Conservation (phyloP, 1,139 yeast species). For the Magnusiomyces ingens region DNA sequence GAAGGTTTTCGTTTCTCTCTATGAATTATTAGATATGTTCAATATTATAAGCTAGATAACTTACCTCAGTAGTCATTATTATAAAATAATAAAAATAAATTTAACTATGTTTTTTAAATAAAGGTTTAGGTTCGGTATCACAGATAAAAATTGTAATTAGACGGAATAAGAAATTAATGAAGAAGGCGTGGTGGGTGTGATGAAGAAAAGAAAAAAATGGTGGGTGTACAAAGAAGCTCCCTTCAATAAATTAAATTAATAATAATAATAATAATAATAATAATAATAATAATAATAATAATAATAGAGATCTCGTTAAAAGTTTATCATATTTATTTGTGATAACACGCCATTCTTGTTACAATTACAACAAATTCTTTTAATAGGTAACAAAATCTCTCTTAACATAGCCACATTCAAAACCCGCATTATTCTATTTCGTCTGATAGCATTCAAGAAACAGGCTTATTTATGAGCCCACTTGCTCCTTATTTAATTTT, state of each 20-base stretch:
- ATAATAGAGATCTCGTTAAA: no score
- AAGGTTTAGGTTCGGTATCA: background rate
- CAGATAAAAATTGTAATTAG: background rate
- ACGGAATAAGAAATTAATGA: background rate
- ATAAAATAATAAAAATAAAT: background rate
- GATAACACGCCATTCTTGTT: no score
- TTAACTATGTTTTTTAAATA: background rate
- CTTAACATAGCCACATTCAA: no score
- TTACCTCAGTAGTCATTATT: background rate
- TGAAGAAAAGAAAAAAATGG: background rate
- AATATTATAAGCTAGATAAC: background rate
- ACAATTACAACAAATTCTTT: no score
- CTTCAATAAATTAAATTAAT: background rate
- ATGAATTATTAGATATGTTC: slow-evolving; percentile 21
- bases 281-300: no score
- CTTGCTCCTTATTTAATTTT: no score
- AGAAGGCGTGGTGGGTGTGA: background rate
- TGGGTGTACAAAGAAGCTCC: background rate
- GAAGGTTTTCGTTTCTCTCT: slow-evolving; percentile 96
- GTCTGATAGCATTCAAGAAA: no score
- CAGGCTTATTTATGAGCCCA: no score
- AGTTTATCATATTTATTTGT: no score
- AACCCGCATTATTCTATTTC: no score
- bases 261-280: no score
- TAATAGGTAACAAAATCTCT: no score